A percentile compares a stretch with the other conserved stretches of the same genome.
Evolutionary conservation across 2,329 filamentous ascomycete species (phyloP).

Genomic region (Herpotrichia juniperi): DNA sequence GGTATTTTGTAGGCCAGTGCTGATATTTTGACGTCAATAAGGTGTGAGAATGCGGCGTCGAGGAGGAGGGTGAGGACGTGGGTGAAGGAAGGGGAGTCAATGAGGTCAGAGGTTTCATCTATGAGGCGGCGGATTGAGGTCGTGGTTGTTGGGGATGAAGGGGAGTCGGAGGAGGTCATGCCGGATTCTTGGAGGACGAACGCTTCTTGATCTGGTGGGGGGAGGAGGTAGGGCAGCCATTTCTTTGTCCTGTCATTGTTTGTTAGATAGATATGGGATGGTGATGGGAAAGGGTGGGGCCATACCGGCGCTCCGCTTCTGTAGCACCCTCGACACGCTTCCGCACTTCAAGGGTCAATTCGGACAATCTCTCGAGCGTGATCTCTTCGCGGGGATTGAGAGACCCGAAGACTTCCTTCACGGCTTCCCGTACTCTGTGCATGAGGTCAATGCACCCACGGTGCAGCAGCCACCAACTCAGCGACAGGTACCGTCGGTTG

Average conservation of each 20-base stretch:
- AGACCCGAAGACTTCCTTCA: constrained; percentile 86
- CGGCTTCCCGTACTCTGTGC: constrained; percentile 80
- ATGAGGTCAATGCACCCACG: constrained; percentile 85
- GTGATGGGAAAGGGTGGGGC: neutral
- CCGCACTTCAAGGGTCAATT: constrained; percentile 82
- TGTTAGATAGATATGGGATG: constrained; percentile 11
- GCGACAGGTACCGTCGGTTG: constrained; percentile 91
- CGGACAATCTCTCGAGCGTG: constrained; percentile 77
- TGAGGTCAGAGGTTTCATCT: constrained; percentile 93
- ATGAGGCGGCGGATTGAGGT: constrained; percentile 78
- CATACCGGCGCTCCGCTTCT: constrained; percentile 64
- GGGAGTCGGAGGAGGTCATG: constrained; percentile 62
- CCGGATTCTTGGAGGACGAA: constrained; percentile 86
- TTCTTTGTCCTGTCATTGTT: constrained; percentile 56
- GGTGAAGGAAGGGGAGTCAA: constrained; percentile 90
- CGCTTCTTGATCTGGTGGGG: constrained; percentile 77
- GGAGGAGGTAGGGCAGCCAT: constrained; percentile 87
- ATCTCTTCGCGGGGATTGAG: constrained; percentile 89
- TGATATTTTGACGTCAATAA: constrained; percentile 83
- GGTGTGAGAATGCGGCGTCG: constrained; percentile 82
- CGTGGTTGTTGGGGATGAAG: constrained; percentile 48
- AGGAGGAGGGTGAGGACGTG: constrained; percentile 86
- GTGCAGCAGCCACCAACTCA: constrained; percentile 98
- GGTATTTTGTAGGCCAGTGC: constrained; percentile 76
- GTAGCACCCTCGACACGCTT: constrained; percentile 81